A percentile compares a stretch with the other conserved stretches of the same genome.
Evolutionary conservation across 2,329 filamentous ascomycete genomes (phyloP).

Genomic region (Kalmusia sp.): DNA sequence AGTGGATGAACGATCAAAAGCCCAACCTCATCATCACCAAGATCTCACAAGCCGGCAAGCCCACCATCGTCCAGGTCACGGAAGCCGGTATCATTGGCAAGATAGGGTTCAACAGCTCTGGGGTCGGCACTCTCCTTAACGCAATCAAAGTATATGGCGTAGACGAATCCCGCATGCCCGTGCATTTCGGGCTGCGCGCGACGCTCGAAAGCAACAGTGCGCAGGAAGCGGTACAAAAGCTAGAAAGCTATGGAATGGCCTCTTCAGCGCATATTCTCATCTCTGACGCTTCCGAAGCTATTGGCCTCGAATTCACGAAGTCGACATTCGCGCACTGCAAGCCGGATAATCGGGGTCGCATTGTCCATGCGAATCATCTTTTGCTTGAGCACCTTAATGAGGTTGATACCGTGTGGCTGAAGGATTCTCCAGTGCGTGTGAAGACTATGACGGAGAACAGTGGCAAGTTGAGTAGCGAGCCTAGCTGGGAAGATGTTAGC

Average conservation of each 20-base stretch:
- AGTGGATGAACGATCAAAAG: conserved; percentile 61
- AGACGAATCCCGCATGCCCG: conserved; percentile 59
- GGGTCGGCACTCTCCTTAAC: conserved; percentile 68
- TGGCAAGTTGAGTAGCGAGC: conserved; percentile 24
- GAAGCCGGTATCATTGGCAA: conserved; percentile 70
- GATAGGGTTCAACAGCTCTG: conserved; percentile 67
- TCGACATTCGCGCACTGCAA: conserved; percentile 38
- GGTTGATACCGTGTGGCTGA: conserved; percentile 51
- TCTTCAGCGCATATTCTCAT: conserved; percentile 62
- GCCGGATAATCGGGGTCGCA: conserved; percentile 40
- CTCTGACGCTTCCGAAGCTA: conserved; percentile 54
- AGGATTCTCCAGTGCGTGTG: conserved; percentile 49
- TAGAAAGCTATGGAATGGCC: conserved; percentile 59
- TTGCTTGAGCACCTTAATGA: conserved; percentile 48
- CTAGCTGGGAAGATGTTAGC: conserved; percentile 37
- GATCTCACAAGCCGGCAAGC: conserved; percentile 53
- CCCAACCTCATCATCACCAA: conserved; percentile 58
- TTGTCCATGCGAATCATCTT: conserved; percentile 56
- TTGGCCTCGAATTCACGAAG: conserved; percentile 59
- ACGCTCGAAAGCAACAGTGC: conserved; percentile 61
- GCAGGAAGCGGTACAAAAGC: conserved; percentile 53
- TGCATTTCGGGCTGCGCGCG: conserved; percentile 66
- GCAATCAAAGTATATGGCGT: conserved; percentile 66
- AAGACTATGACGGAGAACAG: conserved; percentile 46
- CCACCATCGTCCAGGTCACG: conserved; percentile 63